Conservation (phyloP, 2,329 filamentous ascomycete species). For the Aspergillus thermomutatus region DNA sequence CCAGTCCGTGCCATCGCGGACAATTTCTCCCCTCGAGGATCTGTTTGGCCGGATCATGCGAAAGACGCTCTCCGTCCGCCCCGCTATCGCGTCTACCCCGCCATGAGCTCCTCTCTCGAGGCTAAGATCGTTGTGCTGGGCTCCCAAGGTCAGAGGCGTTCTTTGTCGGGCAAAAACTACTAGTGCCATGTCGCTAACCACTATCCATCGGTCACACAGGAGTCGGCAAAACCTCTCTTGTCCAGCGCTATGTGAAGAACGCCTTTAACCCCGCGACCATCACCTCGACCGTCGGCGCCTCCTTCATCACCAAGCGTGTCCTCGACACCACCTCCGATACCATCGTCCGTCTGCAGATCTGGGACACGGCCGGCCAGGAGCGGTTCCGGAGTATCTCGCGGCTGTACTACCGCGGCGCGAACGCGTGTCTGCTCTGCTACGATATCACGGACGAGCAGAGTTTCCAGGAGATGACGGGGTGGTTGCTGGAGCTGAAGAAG, state of each 20-base stretch:
- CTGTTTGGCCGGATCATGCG: slow-evolving; percentile 26
- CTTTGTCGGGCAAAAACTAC: background rate
- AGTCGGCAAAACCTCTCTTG: slow-evolving; percentile 52
- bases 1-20: background rate
- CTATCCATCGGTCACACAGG: slow-evolving; percentile 26
- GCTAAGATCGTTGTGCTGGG: slow-evolving; percentile 53
- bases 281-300: slow-evolving; percentile 71
- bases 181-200: background rate
- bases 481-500: slow-evolving; percentile 78
- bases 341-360: slow-evolving; percentile 86
- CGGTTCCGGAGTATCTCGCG: slow-evolving; percentile 91
- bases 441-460: slow-evolving; percentile 83
- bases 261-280: slow-evolving; percentile 41
- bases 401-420: slow-evolving; percentile 93
- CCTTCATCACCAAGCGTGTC: slow-evolving; percentile 75
- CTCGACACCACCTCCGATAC: slow-evolving; percentile 82
- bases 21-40: background rate
- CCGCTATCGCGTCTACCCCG: slow-evolving; percentile 28
- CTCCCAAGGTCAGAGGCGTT: slow-evolving; percentile 42
- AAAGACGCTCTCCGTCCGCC: slow-evolving; percentile 22
- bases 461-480: slow-evolving; percentile 88
- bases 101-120: slow-evolving; percentile 49
- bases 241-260: slow-evolving; percentile 49
- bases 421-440: slow-evolving; percentile 92
- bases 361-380: slow-evolving; percentile 96